Conservation (phyloP, 768 basidiomycete species). For the Holtermannia corniformis region DNA sequence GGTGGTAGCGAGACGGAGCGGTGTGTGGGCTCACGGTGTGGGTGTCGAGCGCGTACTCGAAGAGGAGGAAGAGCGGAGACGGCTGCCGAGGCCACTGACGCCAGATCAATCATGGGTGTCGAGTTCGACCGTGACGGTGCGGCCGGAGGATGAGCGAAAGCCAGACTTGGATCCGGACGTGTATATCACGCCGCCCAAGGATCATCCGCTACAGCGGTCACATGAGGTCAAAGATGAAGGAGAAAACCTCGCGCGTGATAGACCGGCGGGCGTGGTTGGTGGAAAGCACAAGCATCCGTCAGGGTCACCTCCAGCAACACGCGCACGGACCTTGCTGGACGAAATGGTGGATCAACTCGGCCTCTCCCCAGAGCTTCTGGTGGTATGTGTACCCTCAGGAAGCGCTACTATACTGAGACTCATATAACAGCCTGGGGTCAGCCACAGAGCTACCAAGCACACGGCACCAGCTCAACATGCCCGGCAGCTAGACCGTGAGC, state of each 20-base stretch:
- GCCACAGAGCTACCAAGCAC: not conserved
- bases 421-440: not conserved
- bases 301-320: too few species aligned
- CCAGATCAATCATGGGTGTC: not conserved
- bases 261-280: too few species aligned
- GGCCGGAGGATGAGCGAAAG: not conserved
- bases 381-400: not conserved
- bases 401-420: not conserved
- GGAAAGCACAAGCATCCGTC: not conserved
- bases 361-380: conserved; percentile 7
- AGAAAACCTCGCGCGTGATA: too few species aligned
- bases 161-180: too few species aligned
- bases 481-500: not conserved
- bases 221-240: too few species aligned
- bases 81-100: not conserved
- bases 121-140: not conserved
- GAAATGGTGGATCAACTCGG: conserved; percentile 24
- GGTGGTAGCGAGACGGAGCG: conserved; percentile 16
- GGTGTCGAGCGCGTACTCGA: not conserved
- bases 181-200: too few species aligned
- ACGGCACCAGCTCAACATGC: not conserved
- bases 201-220: too few species aligned
- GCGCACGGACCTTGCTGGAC: conserved; percentile 18
- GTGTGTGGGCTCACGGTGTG: conserved; percentile 3
- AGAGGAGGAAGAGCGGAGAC: conserved; percentile 1